Evolutionary conservation across 2,329 filamentous ascomycete genomes (phyloP).

Genomic region (Gnomoniopsis smithogilvyi): DNA sequence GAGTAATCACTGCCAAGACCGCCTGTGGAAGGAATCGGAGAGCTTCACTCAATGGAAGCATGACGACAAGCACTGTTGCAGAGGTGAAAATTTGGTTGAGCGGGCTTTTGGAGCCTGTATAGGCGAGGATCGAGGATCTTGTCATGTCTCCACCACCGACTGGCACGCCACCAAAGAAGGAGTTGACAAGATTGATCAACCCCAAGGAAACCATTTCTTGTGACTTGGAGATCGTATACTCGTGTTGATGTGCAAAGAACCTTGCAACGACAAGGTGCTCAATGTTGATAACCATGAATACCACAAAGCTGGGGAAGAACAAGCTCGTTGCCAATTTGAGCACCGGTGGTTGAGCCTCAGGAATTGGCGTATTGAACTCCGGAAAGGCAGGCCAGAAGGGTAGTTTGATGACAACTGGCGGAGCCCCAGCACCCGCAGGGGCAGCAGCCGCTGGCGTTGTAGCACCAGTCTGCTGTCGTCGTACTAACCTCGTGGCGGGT

Average conservation of each 20-base stretch:
- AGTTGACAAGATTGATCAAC: not conserved
- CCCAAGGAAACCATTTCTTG: conserved; percentile 10
- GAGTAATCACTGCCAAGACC: not conserved
- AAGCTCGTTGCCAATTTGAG: not conserved
- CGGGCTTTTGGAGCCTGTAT: conserved; percentile 6
- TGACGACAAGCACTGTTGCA: conserved; percentile 1
- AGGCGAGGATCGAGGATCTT: not conserved
- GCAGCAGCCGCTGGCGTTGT: not conserved
- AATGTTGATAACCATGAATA: conserved; percentile 11
- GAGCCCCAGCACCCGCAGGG: not conserved
- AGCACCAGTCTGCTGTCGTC: not conserved
- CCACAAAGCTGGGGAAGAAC: conserved; percentile 7
- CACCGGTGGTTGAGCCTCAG: not conserved
- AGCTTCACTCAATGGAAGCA: not conserved
- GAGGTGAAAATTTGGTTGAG: conserved; percentile 10
- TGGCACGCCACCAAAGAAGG: conserved; percentile 7
- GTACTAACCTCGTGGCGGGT: not conserved
- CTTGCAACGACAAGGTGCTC: conserved; percentile 7
- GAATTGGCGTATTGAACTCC: not conserved
- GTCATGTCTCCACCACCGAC: conserved; percentile 11
- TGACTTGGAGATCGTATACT: conserved; percentile 3
- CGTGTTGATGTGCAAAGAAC: conserved; percentile 5
- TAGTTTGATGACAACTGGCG: not conserved
- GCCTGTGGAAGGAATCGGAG: conserved; percentile 6
- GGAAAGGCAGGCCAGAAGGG: conserved; percentile 11